A percentile compares a stretch with the other conserved stretches of the same genome.
Conservation (phyloP, 805 yeast genomes). For the Starmerella ratchasimensis region DNA sequence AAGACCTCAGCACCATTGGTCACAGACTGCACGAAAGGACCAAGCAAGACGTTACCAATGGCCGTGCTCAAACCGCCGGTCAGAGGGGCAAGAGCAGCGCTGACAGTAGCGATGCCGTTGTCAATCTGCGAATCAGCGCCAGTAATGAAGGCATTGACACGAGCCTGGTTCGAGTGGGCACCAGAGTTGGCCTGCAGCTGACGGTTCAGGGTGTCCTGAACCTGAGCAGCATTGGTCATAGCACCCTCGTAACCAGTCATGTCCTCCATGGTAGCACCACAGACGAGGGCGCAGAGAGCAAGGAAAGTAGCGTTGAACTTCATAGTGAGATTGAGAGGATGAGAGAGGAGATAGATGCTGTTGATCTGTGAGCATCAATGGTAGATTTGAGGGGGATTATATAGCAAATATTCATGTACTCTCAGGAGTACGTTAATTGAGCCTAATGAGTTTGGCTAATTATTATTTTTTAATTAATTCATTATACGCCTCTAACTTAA, state of each 20-base stretch:
- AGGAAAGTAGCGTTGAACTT: not conserved
- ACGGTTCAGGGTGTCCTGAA: constrained; percentile 11
- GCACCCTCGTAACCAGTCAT: constrained; percentile 15
- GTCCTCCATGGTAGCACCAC: constrained; percentile 3
- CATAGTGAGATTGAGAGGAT: no score
- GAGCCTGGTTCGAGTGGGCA: constrained; percentile 10
- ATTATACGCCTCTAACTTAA: no score
- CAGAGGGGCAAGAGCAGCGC: constrained; percentile 9
- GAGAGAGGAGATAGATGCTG: no score
- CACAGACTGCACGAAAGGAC: constrained; percentile 24
- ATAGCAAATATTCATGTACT: no score
- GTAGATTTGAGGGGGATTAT: no score
- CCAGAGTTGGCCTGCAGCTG: constrained; percentile 10
- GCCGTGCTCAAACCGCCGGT: constrained; percentile 16
- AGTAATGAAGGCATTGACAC: constrained; percentile 18
- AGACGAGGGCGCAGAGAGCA: not conserved
- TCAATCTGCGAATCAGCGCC: constrained; percentile 24
- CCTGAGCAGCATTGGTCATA: constrained; percentile 16
- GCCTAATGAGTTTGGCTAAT: no score
- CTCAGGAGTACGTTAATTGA: no score
- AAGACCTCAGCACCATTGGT: constrained; percentile 24
- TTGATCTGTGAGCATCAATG: no score
- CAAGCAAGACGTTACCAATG: constrained; percentile 17
- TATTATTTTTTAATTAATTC: no score
- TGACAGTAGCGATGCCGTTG: constrained; percentile 14